phyloP scores from a whole-genome alignment of 2,329 filamentous ascomycete genomes.

The Aspergillus neoniger region DNA sequence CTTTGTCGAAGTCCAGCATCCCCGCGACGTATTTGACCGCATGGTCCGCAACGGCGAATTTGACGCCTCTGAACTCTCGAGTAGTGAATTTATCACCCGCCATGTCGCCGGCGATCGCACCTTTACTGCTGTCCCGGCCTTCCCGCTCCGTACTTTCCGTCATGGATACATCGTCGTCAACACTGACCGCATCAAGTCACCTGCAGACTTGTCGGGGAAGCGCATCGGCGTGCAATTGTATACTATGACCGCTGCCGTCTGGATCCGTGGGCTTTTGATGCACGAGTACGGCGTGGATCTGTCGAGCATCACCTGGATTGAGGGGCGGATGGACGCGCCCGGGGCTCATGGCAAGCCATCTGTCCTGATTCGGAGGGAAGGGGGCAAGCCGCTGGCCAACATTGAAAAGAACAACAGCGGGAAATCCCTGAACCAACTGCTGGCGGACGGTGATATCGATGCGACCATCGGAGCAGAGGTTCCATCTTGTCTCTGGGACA shows the following conservation, averaged over 20 bases:
- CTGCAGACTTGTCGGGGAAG: background rate
- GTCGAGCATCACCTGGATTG: slow-evolving; percentile 1
- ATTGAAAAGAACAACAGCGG: background rate
- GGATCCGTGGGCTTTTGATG: background rate
- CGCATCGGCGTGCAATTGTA: background rate
- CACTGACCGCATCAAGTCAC: background rate
- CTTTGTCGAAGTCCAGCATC: background rate
- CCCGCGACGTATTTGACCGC: background rate
- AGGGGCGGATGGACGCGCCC: background rate
- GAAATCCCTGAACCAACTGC: background rate
- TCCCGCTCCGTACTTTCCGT: background rate
- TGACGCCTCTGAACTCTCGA: background rate
- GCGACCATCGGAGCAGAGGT: background rate
- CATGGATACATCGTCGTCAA: slow-evolving; percentile 3
- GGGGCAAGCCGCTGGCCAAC: background rate
- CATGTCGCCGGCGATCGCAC: background rate
- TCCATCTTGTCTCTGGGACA: background rate
- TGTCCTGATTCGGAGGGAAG: background rate
- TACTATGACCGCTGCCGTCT: background rate
- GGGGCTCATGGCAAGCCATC: background rate
- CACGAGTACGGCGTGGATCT: background rate
- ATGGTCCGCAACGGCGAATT: background rate
- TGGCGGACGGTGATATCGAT: background rate
- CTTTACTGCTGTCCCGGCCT: background rate
- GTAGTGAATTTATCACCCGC: background rate